Evolutionary conservation across 768 basidiomycete genomes (phyloP).

Genomic region (Gelatoporia subvermispora): DNA sequence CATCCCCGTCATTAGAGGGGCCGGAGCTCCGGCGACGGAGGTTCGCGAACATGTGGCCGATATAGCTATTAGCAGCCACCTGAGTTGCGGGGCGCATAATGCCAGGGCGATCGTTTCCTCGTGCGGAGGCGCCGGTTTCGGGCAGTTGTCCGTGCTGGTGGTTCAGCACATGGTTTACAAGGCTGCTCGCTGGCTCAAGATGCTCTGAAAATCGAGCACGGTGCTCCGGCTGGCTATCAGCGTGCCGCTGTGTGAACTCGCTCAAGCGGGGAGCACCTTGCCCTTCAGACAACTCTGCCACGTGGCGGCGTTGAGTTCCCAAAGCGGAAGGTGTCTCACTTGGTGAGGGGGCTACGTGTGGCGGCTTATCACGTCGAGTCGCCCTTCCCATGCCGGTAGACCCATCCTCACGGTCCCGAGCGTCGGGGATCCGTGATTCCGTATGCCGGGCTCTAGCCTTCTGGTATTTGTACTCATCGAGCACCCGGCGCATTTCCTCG

Average conservation of each 20-base stretch:
- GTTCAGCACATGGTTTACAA: background rate
- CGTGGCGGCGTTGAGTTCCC: too few species aligned
- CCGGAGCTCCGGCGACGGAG: background rate
- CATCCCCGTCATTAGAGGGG: background rate
- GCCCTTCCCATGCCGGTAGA: too few species aligned
- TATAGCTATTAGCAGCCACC: background rate
- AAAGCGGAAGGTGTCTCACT: too few species aligned
- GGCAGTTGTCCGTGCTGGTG: background rate
- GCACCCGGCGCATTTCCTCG: conserved; percentile 1
- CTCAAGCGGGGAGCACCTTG: too few species aligned
- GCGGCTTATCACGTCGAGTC: too few species aligned
- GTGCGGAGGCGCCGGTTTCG: background rate
- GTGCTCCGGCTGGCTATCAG: background rate
- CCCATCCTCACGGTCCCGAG: background rate
- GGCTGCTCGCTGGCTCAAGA: background rate
- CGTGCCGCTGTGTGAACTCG: background rate
- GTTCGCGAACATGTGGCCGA: background rate
- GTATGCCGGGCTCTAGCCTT: background rate
- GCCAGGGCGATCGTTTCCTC: background rate
- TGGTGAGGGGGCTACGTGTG: too few species aligned
- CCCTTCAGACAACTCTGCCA: too few species aligned
- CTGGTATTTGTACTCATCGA: conserved; percentile 5
- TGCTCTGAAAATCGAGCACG: background rate
- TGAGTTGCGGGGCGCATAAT: background rate
- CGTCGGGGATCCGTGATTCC: too few species aligned